phyloP scores from a whole-genome alignment of 148 eudicot species.

The Vaccinium darrowii region DNA sequence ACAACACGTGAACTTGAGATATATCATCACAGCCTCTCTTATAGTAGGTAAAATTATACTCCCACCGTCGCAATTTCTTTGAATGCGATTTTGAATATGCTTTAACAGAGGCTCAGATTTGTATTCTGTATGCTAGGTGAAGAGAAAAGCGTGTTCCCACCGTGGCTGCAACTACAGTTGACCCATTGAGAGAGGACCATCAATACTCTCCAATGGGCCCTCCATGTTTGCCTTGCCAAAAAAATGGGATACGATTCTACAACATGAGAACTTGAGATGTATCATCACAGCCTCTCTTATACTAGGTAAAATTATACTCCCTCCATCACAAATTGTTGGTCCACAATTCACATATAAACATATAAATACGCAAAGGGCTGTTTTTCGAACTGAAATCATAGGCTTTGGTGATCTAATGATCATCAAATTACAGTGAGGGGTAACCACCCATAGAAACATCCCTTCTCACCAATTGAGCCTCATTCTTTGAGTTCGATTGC shows the following conservation, averaged over 20 bases:
- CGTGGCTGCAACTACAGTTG: background rate
- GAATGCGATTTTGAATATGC: conserved; percentile 40
- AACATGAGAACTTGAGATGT: background rate
- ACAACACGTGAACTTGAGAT: background rate
- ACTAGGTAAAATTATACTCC: background rate
- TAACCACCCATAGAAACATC: background rate
- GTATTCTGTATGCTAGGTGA: background rate
- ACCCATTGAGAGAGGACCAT: background rate
- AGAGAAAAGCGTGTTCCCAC: background rate
- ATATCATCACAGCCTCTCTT: background rate
- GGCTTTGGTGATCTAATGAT: background rate
- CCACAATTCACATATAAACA: background rate
- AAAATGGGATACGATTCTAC: background rate
- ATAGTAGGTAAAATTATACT: background rate
- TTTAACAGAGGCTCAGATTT: conserved; percentile 16
- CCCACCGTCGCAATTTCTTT: background rate
- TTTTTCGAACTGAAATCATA: background rate
- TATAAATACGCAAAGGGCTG: background rate
- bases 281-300: background rate
- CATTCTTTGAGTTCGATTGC: background rate
- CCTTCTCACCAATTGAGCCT: background rate
- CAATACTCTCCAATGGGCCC: background rate
- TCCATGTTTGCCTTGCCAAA: background rate
- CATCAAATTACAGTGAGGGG: background rate
- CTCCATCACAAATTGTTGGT: background rate